These are phyloP conservation scores for Barbarea vulgaris DNA, from an alignment of 345 rosid genomes.

Conservation along the genomic window DNA sequence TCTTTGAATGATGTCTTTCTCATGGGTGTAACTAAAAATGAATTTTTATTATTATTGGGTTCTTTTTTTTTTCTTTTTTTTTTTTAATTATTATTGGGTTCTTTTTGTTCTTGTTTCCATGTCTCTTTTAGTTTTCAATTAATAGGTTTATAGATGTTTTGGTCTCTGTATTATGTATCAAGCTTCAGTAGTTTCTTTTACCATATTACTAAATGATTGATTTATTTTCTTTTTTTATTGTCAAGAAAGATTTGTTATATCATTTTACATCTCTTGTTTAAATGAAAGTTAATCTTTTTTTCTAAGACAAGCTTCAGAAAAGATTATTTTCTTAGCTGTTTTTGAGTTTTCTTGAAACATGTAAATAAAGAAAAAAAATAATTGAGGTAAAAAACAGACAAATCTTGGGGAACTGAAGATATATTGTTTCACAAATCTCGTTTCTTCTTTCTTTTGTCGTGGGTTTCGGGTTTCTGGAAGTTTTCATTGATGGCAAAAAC, in stretches of 20 bases:
- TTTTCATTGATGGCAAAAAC: conserved; percentile 44
- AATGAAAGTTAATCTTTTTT: neutral
- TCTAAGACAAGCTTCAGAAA: neutral
- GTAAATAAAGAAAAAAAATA: too few relatives aligned
- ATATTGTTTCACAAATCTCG: conserved; percentile 25
- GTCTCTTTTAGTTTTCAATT: neutral
- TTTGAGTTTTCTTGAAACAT: conserved; percentile 35
- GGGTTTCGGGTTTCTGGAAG: conserved; percentile 34
- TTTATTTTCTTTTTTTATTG: neutral
- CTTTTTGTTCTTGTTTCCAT: conserved; percentile 13
- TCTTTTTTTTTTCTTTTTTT: neutral
- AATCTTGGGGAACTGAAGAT: conserved; percentile 43
- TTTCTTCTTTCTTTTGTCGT: conserved; percentile 33
- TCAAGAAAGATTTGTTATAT: neutral
- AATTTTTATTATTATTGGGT: neutral
- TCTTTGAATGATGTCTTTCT: neutral
- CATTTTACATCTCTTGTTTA: neutral
- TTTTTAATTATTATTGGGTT: conserved; percentile 2
- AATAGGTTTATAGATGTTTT: conserved; percentile 2
- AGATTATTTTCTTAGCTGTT: conserved; percentile 3
- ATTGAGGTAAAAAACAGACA: conserved; percentile 22
- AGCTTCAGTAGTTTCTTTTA: neutral
- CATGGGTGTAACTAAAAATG: neutral
- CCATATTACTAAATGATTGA: neutral
- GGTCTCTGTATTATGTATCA: conserved; percentile 19